Base-by-base conservation (phyloP, 2,329 filamentous ascomycete genomes). In the Tolypocladium tundrense region DNA sequence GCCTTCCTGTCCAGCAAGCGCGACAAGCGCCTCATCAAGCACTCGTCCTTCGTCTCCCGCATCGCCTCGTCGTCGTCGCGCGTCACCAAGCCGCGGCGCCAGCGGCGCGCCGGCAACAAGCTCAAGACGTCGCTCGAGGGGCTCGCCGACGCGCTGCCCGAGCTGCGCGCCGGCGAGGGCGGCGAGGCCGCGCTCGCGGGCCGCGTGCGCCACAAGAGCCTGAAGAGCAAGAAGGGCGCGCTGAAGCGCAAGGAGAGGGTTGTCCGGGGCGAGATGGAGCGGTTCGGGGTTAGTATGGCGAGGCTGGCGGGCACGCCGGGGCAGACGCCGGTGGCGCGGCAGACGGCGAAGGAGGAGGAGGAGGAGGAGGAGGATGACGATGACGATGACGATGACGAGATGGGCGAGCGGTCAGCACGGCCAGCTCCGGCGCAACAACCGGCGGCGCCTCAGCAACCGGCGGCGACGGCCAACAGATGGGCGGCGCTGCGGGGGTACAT, bases 221-320 rank as follows among this genome's bases (percentile, higher is more conserved):
- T 97, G 66, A 87, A 82, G 72, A 87, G 82, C 61, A 79, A 86
- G 57, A 90, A 85, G 3, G 93, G 93, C 0, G 90, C 91, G 27
- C 79, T 92, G 75, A 95, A 91, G 81, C 80, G 83, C 68, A 94
- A 91, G 74, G 89, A 91, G 74, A 87, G 81, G 72, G 69, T 97
- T 39, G 89, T 96, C 59, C 84, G 78, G 70, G 78, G 83, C 59
- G 93, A 97, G 80, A 88, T 89, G 75, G 85, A 91, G 70, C 79
- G 93, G 60, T 97, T 97, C 70, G 87, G 85, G 42, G 83, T 80
- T 69, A 97, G 91, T 69, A 79, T 97, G 80, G 92, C 89, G 21
- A 83, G 87, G 71, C 76, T 97, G 76, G 79, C 80, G 16, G 72
- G 69, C 19, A 72, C 78, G 35, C 63, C 65, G 53, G 65, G 61